Percentiles rank a stretch among this genome's conserved stretches.
These are phyloP conservation scores for Polyporus tsugae DNA, from an alignment of 1,284 basidiomycete species.

Conservation along the genomic window DNA sequence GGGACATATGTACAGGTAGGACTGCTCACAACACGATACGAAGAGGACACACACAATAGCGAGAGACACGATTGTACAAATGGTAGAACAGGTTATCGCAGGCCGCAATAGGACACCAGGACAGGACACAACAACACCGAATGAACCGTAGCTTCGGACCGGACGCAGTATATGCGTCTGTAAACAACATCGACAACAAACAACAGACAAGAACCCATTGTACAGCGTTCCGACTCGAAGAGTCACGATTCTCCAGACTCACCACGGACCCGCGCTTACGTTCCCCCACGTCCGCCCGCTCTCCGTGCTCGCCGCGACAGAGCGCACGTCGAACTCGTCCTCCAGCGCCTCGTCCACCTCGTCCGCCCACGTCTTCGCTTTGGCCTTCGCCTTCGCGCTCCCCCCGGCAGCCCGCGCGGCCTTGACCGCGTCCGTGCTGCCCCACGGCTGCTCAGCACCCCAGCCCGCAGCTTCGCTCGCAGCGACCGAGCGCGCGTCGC, in stretches of 20 bases:
- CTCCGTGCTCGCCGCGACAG: conserved; percentile 28
- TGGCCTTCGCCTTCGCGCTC: neutral
- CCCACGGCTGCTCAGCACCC: conserved; percentile 22
- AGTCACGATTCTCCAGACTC: neutral
- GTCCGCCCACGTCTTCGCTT: conserved; percentile 27
- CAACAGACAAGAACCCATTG: neutral
- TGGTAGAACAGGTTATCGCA: neutral
- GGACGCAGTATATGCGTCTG: neutral
- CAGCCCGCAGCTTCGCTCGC: conserved; percentile 10
- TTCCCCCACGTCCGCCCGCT: conserved; percentile 30
- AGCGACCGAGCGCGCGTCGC: conserved; percentile 1
- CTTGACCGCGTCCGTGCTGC: conserved; percentile 19
- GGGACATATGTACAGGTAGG: too few species aligned
- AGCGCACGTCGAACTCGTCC: conserved; percentile 22
- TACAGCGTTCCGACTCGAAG: neutral
- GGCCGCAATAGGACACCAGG: neutral
- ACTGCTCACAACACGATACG: neutral
- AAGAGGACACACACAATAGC: neutral
- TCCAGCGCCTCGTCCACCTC: conserved; percentile 24
- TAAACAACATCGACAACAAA: neutral
- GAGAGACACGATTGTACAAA: neutral
- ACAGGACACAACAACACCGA: neutral
- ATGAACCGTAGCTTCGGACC: neutral
- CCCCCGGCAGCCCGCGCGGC: conserved; percentile 5
- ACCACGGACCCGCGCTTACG: conserved; percentile 34